Evolutionary conservation across 495 filamentous ascomycete genomes (phyloP).

Genomic region (Xylaria nigripes): DNA sequence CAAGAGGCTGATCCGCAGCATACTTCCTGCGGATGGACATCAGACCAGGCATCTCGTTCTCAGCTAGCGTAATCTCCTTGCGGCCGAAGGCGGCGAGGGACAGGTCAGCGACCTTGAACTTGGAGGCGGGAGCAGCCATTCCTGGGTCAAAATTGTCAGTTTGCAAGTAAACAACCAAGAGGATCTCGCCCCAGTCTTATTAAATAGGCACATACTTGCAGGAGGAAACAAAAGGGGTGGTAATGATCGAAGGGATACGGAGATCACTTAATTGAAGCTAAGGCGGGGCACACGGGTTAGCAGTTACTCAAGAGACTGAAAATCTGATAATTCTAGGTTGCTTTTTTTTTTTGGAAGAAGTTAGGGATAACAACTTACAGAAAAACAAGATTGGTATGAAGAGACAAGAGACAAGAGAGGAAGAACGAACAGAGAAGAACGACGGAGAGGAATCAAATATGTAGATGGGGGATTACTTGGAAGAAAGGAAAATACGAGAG

Average conservation of each 20-base stretch:
- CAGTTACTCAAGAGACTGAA: not conserved
- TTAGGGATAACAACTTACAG: slow-evolving; percentile 2
- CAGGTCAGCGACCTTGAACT: slow-evolving; percentile 98
- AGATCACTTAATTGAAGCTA: not conserved
- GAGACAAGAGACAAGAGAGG: not conserved
- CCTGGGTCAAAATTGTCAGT: slow-evolving; percentile 13
- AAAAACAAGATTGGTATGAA: not conserved
- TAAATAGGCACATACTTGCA: not conserved
- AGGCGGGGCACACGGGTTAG: slow-evolving; percentile 1
- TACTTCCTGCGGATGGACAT: slow-evolving; percentile 94
- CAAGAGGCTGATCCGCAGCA: slow-evolving; percentile 82
- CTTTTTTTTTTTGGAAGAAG: too few species aligned
- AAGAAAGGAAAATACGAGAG: slow-evolving; percentile 5
- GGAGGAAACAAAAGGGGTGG: not conserved
- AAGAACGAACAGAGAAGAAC: not conserved
- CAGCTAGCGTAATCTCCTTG: slow-evolving; percentile 96
- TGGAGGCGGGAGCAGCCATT: slow-evolving; percentile 76
- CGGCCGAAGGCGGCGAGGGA: slow-evolving; percentile 96
- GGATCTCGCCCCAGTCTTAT: not conserved
- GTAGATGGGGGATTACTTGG: not conserved
- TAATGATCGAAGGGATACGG: not conserved
- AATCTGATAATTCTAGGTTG: too few species aligned
- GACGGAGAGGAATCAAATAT: not conserved
- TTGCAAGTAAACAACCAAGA: not conserved
- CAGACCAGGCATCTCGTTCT: slow-evolving; percentile 97